Conservation (phyloP, 2,329 filamentous ascomycete species). For the Blastomyces silverae region DNA sequence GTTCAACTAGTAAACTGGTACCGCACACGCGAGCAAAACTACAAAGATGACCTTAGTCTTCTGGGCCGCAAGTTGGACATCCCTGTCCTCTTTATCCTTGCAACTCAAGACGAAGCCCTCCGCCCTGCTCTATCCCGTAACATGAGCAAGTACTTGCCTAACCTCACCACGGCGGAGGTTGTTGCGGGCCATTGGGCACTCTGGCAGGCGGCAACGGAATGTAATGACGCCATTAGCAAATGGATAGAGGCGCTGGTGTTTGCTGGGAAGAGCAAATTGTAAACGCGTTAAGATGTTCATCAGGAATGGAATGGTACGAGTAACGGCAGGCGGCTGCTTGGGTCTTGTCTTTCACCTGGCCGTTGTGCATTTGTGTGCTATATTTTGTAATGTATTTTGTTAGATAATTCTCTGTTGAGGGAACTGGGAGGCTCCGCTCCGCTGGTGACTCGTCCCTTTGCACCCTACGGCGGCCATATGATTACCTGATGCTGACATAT, state of each 20-base stretch:
- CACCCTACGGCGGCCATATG: too few species aligned
- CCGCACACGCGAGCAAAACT: slow-evolving; percentile 64
- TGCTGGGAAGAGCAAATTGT: slow-evolving; percentile 37
- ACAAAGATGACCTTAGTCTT: slow-evolving; percentile 59
- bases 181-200: slow-evolving; percentile 74
- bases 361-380: background rate
- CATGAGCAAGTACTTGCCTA: slow-evolving; percentile 63
- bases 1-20: slow-evolving; percentile 68
- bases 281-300: background rate
- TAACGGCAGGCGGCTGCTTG: background rate
- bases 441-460: too few species aligned
- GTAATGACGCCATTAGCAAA: slow-evolving; percentile 60
- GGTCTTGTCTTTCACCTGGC: background rate
- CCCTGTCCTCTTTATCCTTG: slow-evolving; percentile 69
- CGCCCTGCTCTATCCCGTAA: slow-evolving; percentile 61
- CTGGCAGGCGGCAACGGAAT: slow-evolving; percentile 61
- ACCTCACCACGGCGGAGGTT: slow-evolving; percentile 60
- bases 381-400: background rate
- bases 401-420: too few species aligned
- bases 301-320: too few species aligned
- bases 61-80: slow-evolving; percentile 45
- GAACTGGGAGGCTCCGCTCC: too few species aligned
- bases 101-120: slow-evolving; percentile 63
- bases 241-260: slow-evolving; percentile 59
- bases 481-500: too few species aligned